Evolutionary conservation across 768 basidiomycete species (phyloP).

Genomic region (Porphyrellus cyaneotinctus): DNA sequence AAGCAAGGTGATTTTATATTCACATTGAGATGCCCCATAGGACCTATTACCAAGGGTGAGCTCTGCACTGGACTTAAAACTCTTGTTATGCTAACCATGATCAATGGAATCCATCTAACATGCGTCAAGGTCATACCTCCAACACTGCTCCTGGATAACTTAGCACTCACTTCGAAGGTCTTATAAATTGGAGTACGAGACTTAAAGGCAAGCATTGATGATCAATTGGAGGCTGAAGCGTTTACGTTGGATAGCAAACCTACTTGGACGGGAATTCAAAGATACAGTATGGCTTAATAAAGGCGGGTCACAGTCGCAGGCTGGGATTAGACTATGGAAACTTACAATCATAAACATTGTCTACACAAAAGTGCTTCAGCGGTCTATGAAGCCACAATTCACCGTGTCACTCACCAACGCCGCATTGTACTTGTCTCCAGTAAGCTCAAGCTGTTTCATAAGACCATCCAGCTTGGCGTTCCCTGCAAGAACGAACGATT

Average conservation of each 20-base stretch:
- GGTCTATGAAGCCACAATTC: background rate
- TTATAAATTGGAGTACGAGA: background rate
- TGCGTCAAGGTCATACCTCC: background rate
- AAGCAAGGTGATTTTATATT: background rate
- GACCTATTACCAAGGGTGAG: background rate
- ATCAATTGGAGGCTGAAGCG: background rate
- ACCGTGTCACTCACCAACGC: background rate
- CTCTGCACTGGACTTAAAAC: too few species aligned
- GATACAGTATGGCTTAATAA: background rate
- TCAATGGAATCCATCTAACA: conserved; percentile 1
- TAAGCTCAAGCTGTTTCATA: background rate
- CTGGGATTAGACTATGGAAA: background rate
- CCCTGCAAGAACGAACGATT: background rate
- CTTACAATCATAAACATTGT: background rate
- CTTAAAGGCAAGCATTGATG: background rate
- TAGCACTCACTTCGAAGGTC: background rate
- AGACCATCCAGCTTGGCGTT: conserved; percentile 6
- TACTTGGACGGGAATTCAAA: background rate
- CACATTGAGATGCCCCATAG: conserved; percentile 1
- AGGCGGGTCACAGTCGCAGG: background rate
- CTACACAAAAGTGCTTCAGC: background rate
- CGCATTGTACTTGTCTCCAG: background rate
- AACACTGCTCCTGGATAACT: background rate
- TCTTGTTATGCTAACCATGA: background rate
- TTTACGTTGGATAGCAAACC: background rate